phyloP scores from a whole-genome alignment of 176 grass and related monocot genomes.

The Bothriochloa decipiens region DNA sequence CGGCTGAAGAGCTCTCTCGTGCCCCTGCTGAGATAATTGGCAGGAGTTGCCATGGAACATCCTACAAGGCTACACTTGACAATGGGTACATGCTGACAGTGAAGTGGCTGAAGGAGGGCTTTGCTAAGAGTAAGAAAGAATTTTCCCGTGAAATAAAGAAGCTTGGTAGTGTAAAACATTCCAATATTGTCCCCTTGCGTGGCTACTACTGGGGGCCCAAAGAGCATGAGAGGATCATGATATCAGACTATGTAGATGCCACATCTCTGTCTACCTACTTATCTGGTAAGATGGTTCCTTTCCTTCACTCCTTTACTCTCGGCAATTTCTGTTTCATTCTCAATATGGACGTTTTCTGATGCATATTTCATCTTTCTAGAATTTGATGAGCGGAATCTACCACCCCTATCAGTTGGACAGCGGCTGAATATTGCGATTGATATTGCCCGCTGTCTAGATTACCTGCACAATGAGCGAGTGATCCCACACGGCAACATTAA shows the following conservation, averaged over 20 bases:
- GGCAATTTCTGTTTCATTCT: not conserved
- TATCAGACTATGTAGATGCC: conserved; percentile 82
- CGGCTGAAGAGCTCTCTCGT: conserved; percentile 76
- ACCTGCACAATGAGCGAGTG: conserved; percentile 75
- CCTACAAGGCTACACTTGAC: conserved; percentile 85
- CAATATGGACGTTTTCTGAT: conserved; percentile 17
- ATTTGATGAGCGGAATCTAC: conserved; percentile 58
- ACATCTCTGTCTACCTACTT: conserved; percentile 71
- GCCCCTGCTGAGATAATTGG: conserved; percentile 91
- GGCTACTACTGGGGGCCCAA: conserved; percentile 95
- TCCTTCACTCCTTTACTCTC: conserved; percentile 16
- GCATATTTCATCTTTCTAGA: conserved; percentile 54
- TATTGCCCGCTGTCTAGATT: conserved; percentile 70
- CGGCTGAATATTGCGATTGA: conserved; percentile 62
- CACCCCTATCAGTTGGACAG: conserved; percentile 56
- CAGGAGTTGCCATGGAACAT: conserved; percentile 92
- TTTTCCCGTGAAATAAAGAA: conserved; percentile 94
- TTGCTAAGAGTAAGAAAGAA: conserved; percentile 89
- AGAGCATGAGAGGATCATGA: conserved; percentile 87
- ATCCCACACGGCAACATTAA: conserved; percentile 95
- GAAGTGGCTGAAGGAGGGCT: conserved; percentile 94
- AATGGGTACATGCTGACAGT: conserved; percentile 70
- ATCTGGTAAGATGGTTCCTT: conserved; percentile 59
- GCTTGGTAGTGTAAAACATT: conserved; percentile 76
- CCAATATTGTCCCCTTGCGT: conserved; percentile 68